These are phyloP conservation scores for Aspergillus spinulosporus DNA, from an alignment of 2,329 filamentous ascomycete species.

Conservation along the genomic window DNA sequence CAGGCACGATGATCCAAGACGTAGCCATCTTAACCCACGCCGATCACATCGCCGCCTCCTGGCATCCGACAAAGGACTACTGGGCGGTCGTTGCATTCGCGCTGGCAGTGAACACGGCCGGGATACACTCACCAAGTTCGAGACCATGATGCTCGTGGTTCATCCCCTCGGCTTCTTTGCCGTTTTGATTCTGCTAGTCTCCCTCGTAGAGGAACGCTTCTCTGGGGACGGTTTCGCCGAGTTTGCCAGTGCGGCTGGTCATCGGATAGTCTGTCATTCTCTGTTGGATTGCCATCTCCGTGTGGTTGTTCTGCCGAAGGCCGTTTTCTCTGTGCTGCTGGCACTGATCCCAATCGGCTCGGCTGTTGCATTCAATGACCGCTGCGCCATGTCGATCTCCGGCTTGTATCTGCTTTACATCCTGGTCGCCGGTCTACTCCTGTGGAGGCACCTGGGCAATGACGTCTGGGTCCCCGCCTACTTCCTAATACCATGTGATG, in stretches of 20 bases:
- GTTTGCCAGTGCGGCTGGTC: constrained; percentile 49
- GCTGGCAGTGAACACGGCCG: constrained; percentile 46
- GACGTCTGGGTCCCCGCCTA: too few species aligned
- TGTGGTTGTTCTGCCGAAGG: constrained; percentile 29
- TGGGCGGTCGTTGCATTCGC: constrained; percentile 46
- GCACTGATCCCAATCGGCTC: constrained; percentile 39
- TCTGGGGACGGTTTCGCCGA: constrained; percentile 47
- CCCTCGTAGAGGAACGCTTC: constrained; percentile 40
- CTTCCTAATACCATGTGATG: too few species aligned
- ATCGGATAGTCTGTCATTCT: constrained; percentile 26
- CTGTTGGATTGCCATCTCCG: constrained; percentile 28
- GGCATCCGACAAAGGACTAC: constrained; percentile 52
- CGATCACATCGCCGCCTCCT: constrained; percentile 40
- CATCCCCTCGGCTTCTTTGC: constrained; percentile 56
- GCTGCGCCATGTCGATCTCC: constrained; percentile 36
- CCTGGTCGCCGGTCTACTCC: constrained; percentile 28
- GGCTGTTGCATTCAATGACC: constrained; percentile 33
- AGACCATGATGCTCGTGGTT: constrained; percentile 51
- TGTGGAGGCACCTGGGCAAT: constrained; percentile 29
- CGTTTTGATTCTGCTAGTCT: constrained; percentile 50
- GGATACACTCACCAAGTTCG: constrained; percentile 47
- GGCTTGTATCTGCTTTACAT: constrained; percentile 36
- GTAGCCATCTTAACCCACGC: constrained; percentile 38
- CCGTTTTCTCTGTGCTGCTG: constrained; percentile 30
- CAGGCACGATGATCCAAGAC: constrained; percentile 38